Base-by-base conservation (phyloP, 345 rosid species). In the Pugionium dolabratum region DNA sequence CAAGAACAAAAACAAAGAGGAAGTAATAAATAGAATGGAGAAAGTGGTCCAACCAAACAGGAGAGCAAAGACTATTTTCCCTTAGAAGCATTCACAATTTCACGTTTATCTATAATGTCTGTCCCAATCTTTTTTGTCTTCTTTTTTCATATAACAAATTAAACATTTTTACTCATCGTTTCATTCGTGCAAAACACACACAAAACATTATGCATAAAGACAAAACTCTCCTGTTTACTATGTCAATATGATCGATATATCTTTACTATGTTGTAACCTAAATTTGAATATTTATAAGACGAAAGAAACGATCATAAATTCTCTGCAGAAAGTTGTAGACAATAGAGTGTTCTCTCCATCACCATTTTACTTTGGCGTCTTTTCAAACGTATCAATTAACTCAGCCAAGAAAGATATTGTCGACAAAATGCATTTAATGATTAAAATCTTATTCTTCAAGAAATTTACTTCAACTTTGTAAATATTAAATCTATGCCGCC, bases 61-160 rank as follows among this genome's bases (percentile, higher is more conserved):
- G 56, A 36, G 5, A 58, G 44, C 11, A 34, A 34, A 55, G 69
- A 64, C 52, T 64, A 64, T 57, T 40, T 58, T 36, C 71, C 36
- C 47, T 72, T 45, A 65, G 60, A 65, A 72, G 57, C 66, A 72
- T 56, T 64, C 70, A 71, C 75, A 47, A 55, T 54, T 71, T 56
- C 70, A 64, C 71, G 66, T 65, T 43, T 57, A 72, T 72, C 66
- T 48, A 65, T 65, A 58, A 50, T 72, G 66, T 72, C 66, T 50
- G 71, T 65, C 71, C 40, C 71, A 72, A 64, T 57, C 66, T 29
- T 67, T 57, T 72, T 72, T 72, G 66, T 72, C 59, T 64, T 72
- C 60, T 72, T 42, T 46, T 48, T 33, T 42, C 41, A 47, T 55
- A 55, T 7, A 37, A 41, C 26, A 26, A 34, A 70, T 51, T 34